Conservation (phyloP, 2,329 filamentous ascomycete genomes). For the Hymenoscyphus scutula region DNA sequence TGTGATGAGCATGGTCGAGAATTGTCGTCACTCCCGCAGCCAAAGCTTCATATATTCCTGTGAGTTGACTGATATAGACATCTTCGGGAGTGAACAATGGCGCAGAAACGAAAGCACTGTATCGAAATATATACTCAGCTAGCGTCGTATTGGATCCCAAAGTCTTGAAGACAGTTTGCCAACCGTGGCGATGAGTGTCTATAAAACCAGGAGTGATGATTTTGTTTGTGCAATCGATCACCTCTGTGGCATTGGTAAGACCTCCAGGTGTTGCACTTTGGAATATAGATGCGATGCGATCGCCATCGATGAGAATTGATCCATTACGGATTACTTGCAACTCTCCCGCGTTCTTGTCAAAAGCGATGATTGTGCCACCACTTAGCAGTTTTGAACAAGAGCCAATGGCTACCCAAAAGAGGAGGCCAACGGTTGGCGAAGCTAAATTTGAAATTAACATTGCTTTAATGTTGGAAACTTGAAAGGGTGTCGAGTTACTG, state of each 20-base stretch:
- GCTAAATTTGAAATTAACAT: not conserved
- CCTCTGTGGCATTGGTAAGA: not conserved
- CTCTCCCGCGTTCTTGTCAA: not conserved
- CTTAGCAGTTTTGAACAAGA: not conserved
- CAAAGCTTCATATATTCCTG: conserved; percentile 13
- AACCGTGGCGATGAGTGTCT: conserved; percentile 37
- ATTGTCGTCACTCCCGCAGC: conserved; percentile 12
- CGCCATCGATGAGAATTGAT: not conserved
- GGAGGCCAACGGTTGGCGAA: not conserved
- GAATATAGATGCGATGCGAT: not conserved
- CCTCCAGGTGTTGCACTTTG: not conserved
- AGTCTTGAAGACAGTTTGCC: conserved; percentile 38
- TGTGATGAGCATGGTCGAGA: conserved; percentile 18
- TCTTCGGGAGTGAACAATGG: conserved; percentile 15
- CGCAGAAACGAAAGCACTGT: not conserved
- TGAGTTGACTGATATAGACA: conserved; percentile 15
- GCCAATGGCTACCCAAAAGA: not conserved
- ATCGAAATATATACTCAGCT: not conserved
- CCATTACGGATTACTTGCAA: not conserved
- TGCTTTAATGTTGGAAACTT: not conserved
- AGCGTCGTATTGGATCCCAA: conserved; percentile 38
- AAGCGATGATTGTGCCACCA: not conserved
- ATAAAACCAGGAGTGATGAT: conserved; percentile 39
- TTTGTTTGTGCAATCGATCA: conserved; percentile 20
- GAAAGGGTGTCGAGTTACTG: no score